Base-by-base conservation (phyloP, 192 early-diverging fungal genomes). In the Coemansia sp. region DNA sequence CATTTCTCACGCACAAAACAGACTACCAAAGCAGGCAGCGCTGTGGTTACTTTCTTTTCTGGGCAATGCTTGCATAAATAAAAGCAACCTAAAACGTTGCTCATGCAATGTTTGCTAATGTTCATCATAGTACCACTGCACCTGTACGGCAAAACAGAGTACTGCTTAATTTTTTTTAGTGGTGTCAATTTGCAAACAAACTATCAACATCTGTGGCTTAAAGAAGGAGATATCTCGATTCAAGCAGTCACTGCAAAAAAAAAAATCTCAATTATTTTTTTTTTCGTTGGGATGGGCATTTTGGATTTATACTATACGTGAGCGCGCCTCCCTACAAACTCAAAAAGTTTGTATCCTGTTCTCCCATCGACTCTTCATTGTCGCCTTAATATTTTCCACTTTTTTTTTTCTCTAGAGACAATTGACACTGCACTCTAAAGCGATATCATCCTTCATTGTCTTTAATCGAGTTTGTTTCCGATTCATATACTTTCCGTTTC, bases 261-360 rank as follows among this genome's bases (percentile, higher is more conserved):
- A 40, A 23, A 23, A 40, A 33, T 21, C 7, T 32, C n/a, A 39
- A 61, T 61, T 40, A 40, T 23, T 40, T 5, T 59, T 23, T 40
- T 5, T 59, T 9, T 37, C 32, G 35, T 16, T 37, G 32, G 17
- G 35, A 8, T 5, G 57, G n/a, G 17, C 14, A 19, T 61, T 33
- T 33, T 23, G 35, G 59, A 40, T 61, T 61, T 61, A 61, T 61
- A 61, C 35, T 61, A 61, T 23, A 61, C 59, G 37, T 13, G 21
- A 30, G 55, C 16, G 17, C 28, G 38, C 38, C 35, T 40, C 30
- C 55, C 38, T 39, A 21, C 59, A 61, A 61, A 61, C 59, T 37
- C 35, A 38, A 38, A 38, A 37, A 61, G 59, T 61, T 61, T 61
- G 59, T 40, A 61, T 61, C 38, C 38, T 61, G 35, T 39, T 61